Percentiles rank a stretch among this genome's conserved stretches.
Evolutionary conservation across 2,329 filamentous ascomycete species (phyloP).

Genomic region (Pleomassaria siparia): DNA sequence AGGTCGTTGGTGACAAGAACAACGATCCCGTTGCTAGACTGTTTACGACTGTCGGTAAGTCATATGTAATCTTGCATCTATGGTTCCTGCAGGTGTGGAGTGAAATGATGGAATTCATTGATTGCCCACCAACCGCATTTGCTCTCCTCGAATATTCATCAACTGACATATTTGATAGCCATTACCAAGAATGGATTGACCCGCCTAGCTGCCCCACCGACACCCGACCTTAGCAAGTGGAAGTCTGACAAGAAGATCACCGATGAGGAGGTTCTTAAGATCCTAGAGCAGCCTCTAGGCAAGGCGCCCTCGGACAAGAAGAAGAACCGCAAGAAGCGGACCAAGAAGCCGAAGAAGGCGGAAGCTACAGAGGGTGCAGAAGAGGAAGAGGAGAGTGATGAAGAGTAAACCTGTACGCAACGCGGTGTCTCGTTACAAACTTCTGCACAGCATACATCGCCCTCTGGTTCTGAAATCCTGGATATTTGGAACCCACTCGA

Average conservation of each 20-base stretch:
- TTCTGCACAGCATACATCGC: not conserved
- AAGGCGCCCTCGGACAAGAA: constrained; percentile 72
- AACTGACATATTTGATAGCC: constrained; percentile 54
- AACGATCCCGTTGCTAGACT: constrained; percentile 79
- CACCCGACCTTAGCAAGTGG: constrained; percentile 76
- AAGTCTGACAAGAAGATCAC: constrained; percentile 98
- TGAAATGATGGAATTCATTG: too few species aligned
- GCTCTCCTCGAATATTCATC: not conserved
- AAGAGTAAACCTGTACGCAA: constrained; percentile 33
- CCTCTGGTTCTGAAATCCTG: not conserved
- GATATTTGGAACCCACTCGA: not conserved
- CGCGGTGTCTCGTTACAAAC: not conserved
- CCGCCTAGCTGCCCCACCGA: constrained; percentile 75
- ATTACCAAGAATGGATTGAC: constrained; percentile 97
- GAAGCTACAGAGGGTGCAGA: constrained; percentile 52
- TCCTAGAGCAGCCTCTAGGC: constrained; percentile 81
- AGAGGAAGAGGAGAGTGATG: constrained; percentile 42
- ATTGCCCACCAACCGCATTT: not conserved
- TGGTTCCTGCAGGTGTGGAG: not conserved
- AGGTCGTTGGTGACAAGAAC: constrained; percentile 94
- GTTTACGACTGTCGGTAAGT: constrained; percentile 89
- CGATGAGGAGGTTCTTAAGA: constrained; percentile 92
- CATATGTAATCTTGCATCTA: constrained; percentile 1
- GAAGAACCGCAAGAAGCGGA: constrained; percentile 79
- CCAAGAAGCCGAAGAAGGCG: constrained; percentile 64